Conservation (phyloP, 163 green algal species). For the Scenedesmus sp. region DNA sequence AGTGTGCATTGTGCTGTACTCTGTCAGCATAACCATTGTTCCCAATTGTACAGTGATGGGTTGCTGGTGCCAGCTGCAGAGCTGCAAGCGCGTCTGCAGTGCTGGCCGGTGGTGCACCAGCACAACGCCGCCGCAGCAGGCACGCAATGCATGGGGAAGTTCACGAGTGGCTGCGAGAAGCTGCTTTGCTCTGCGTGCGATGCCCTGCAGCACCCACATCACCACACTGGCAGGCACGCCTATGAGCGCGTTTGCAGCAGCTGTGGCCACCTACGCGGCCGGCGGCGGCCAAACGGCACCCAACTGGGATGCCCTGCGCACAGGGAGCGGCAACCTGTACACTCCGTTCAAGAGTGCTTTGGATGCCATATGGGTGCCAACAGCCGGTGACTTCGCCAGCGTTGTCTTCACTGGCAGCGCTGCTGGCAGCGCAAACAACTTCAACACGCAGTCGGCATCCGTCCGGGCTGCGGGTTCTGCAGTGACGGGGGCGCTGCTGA, state of each 20-base stretch:
- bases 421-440: background rate
- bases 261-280: background rate
- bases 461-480: background rate
- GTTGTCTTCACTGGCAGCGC: background rate
- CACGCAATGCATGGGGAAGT: too few species aligned
- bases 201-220: background rate
- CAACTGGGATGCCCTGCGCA: background rate
- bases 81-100: background rate
- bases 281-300: background rate
- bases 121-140: background rate
- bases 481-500: background rate
- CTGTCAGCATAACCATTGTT: background rate
- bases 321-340: background rate
- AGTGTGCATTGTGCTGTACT: background rate
- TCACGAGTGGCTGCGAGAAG: background rate
- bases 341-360: background rate
- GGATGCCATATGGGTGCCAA: background rate
- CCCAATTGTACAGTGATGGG: background rate
- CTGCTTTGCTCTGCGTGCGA: background rate
- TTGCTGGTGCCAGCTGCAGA: background rate
- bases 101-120: background rate
- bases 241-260: background rate
- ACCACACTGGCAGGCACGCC: background rate
- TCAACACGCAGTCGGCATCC: background rate
- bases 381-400: background rate